These are phyloP conservation scores for Salvia rosmarinus DNA, from an alignment of 257 asterid species.

Conservation along the genomic window DNA sequence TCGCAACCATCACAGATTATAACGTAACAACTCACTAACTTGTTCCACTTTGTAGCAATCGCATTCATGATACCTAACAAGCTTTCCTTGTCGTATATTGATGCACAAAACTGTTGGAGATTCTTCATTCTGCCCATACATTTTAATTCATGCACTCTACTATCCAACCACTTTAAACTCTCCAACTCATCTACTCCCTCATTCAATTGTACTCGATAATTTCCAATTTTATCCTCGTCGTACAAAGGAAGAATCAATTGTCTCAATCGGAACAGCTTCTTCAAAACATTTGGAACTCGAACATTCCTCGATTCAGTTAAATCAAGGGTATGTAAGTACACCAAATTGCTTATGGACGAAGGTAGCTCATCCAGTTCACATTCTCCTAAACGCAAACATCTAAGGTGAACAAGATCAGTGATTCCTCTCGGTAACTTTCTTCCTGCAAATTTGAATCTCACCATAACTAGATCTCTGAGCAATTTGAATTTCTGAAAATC, in stretches of 20 bases:
- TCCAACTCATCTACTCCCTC: no score
- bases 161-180: no score
- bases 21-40: neutral
- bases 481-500: constrained; percentile 1
- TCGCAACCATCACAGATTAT: neutral
- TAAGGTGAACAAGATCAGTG: constrained; percentile 13
- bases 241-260: constrained; percentile 15
- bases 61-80: neutral
- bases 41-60: neutral
- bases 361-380: constrained; percentile 15
- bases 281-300: constrained; percentile 7
- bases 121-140: neutral
- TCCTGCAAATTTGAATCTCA: neutral
- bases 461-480: neutral
- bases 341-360: constrained; percentile 1
- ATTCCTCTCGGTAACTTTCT: constrained; percentile 6
- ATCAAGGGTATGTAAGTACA: neutral
- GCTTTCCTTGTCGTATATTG: neutral
- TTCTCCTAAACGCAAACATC: neutral
- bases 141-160: constrained; percentile 6
- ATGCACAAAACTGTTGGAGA: neutral
- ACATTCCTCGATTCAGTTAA: neutral
- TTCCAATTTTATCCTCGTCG: neutral
- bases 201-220: no score
- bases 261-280: constrained; percentile 8